Conservation (phyloP, 345 rosid genomes). For the Hypericum perforatum region DNA sequence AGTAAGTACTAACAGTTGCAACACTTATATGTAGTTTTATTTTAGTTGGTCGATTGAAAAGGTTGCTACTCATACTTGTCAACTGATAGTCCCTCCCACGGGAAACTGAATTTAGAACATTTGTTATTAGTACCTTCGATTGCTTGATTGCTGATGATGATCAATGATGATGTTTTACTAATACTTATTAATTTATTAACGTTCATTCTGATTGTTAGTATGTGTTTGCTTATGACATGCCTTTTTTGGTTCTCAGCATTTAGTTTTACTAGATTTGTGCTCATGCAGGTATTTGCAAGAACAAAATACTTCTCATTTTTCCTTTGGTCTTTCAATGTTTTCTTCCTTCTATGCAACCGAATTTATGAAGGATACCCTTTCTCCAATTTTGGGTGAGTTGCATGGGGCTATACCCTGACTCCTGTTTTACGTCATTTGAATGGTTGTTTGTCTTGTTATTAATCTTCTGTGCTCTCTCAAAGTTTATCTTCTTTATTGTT, state of each 20-base stretch:
- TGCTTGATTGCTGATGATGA: too few relatives aligned
- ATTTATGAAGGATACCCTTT: constrained; percentile 82
- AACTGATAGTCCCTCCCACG: too few relatives aligned
- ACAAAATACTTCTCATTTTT: constrained; percentile 42
- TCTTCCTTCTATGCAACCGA: constrained; percentile 72
- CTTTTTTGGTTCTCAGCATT: too few relatives aligned
- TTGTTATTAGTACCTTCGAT: too few relatives aligned
- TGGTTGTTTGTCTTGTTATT: constrained; percentile 6
- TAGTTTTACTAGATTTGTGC: constrained; percentile 23
- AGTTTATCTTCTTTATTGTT: constrained; percentile 10
- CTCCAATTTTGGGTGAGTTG: constrained; percentile 74
- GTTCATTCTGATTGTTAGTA: background rate
- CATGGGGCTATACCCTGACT: background rate
- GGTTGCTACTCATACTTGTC: too few relatives aligned
- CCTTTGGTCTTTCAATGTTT: constrained; percentile 67
- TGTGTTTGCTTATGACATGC: constrained; percentile 9
- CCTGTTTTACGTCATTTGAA: background rate
- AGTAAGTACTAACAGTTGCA: too few relatives aligned
- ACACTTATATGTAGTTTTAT: too few relatives aligned
- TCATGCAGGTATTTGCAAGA: constrained; percentile 50
- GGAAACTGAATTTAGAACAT: too few relatives aligned
- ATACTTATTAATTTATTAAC: background rate
- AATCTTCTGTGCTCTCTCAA: constrained; percentile 3
- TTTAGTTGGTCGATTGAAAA: too few relatives aligned
- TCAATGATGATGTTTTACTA: too few relatives aligned